A percentile compares a stretch with the other conserved stretches of the same genome.
Evolutionary conservation across 768 basidiomycete genomes (phyloP).

Genomic region (Boletus reticulatus): DNA sequence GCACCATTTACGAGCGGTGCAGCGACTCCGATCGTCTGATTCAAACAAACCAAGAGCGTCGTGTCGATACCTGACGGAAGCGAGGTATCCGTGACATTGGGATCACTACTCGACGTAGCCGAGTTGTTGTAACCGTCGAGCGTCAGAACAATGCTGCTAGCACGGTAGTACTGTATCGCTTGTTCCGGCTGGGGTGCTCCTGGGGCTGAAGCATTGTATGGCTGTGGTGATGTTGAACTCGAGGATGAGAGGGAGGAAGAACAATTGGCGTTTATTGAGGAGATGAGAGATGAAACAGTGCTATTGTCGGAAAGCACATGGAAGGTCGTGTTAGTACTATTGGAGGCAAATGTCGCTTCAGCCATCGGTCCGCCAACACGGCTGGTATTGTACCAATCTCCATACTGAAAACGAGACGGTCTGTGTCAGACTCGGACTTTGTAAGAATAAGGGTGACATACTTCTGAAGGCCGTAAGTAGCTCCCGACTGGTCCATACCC

Average conservation of each 20-base stretch:
- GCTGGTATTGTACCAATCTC: constrained; percentile 40
- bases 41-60: constrained; percentile 54
- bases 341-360: constrained; percentile 41
- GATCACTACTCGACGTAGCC: constrained; percentile 40
- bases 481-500: constrained; percentile 27
- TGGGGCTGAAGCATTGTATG: constrained; percentile 31
- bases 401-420: constrained; percentile 40
- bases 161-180: constrained; percentile 66
- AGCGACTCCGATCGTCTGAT: constrained; percentile 56
- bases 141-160: constrained; percentile 59
- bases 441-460: constrained; percentile 11
- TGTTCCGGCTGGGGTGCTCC: constrained; percentile 45
- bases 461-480: constrained; percentile 43
- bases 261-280: constrained; percentile 43
- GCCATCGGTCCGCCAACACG: constrained; percentile 48
- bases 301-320: constrained; percentile 48
- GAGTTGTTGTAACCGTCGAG: constrained; percentile 70
- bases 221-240: constrained; percentile 29
- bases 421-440: not conserved
- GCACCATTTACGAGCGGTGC: constrained; percentile 54
- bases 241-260: constrained; percentile 35
- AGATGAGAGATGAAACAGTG: constrained; percentile 44
- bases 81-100: constrained; percentile 43
- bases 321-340: constrained; percentile 39
- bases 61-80: constrained; percentile 53